Evolutionary conservation across 768 basidiomycete genomes (phyloP).

Genomic region (Termitomyces sp.): DNA sequence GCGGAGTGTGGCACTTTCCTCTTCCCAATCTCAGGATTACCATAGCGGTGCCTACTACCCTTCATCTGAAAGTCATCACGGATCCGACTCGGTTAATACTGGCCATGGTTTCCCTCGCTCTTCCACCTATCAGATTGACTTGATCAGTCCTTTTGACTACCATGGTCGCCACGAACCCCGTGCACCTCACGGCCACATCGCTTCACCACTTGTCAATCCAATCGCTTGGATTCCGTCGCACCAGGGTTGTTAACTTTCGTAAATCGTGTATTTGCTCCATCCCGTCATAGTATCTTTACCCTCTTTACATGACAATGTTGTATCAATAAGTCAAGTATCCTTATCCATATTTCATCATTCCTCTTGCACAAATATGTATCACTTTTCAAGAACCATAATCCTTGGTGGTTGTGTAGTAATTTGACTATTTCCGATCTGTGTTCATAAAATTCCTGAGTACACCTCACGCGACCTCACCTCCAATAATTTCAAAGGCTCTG

Average conservation of each 20-base stretch:
- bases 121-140: slow-evolving; percentile 3
- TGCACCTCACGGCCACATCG: not conserved
- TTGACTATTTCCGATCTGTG: not conserved
- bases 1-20: not conserved
- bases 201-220: slow-evolving; percentile 5
- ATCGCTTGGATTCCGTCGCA: slow-evolving; percentile 10
- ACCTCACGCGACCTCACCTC: slow-evolving; percentile 4
- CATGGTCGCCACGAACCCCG: not conserved
- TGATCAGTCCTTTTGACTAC: slow-evolving; percentile 5
- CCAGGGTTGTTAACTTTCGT: not conserved
- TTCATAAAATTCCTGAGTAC: not conserved
- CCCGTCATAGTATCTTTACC: not conserved
- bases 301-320: slow-evolving; percentile 2
- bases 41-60: not conserved
- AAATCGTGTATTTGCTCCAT: not conserved
- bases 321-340: slow-evolving; percentile 11
- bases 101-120: slow-evolving; percentile 1
- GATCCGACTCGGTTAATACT: not conserved
- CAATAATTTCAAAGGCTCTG: slow-evolving; percentile 42
- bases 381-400: slow-evolving; percentile 1
- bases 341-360: slow-evolving; percentile 7
- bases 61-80: not conserved
- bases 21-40: slow-evolving; percentile 2
- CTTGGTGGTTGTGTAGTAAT: not conserved
- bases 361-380: slow-evolving; percentile 3